A percentile compares a stretch with the other conserved stretches of the same genome.
Conservation (phyloP, 345 rosid genomes). For the Psidium friedrichsthalianum region DNA sequence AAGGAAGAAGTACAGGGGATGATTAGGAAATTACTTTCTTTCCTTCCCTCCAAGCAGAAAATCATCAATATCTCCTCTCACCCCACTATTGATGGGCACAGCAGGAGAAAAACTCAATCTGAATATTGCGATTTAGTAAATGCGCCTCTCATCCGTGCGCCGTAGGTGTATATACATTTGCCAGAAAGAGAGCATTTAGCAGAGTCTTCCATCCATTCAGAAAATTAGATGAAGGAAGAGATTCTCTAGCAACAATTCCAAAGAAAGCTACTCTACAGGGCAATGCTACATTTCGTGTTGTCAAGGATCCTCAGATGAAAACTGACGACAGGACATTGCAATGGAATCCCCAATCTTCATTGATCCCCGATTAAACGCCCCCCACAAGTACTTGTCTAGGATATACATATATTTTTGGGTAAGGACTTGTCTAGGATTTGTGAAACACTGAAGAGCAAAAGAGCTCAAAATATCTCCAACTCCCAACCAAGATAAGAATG, state of each 20-base stretch:
- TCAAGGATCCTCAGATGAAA: not conserved
- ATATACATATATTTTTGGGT: no score
- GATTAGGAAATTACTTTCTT: not conserved
- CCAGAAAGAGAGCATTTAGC: not conserved
- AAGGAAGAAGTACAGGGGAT: not conserved
- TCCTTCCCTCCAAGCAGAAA: not conserved
- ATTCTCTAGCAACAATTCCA: not conserved
- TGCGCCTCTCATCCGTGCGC: not conserved
- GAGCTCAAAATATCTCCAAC: not conserved
- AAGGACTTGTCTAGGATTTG: no score
- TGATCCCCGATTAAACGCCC: not conserved
- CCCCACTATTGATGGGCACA: not conserved
- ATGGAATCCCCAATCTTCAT: not conserved
- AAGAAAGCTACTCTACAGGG: not conserved
- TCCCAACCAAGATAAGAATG: no score
- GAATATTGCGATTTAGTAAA: not conserved
- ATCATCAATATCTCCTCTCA: not conserved
- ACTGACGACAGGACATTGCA: not conserved
- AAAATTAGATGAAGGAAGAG: not conserved
- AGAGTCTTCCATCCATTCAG: not conserved
- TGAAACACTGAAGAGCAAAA: not conserved
- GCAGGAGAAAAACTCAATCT: not conserved
- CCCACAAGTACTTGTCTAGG: not conserved
- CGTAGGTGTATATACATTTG: not conserved
- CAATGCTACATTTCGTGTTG: not conserved